A percentile compares a stretch with the other conserved stretches of the same genome.
Conservation (phyloP, 345 rosid species). For the Lumnitzera littorea region DNA sequence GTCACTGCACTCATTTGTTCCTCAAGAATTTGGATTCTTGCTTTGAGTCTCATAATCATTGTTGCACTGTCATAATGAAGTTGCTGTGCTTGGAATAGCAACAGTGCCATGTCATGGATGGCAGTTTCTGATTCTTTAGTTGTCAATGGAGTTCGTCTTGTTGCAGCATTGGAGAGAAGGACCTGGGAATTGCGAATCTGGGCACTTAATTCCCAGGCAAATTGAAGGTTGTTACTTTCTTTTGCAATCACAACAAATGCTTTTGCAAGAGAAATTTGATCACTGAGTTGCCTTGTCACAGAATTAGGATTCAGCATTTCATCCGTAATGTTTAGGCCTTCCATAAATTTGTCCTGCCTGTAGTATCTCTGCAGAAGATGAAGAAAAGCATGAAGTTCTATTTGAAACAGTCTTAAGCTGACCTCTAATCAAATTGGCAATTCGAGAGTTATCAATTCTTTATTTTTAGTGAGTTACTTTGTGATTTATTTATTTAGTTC, state of each 20-base stretch:
- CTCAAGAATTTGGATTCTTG: slow-evolving; percentile 71
- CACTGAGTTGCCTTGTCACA: slow-evolving; percentile 72
- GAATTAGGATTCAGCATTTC: slow-evolving; percentile 78
- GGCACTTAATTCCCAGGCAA: slow-evolving; percentile 95
- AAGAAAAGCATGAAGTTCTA: background rate
- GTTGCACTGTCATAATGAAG: slow-evolving; percentile 88
- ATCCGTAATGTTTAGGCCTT: slow-evolving; percentile 69
- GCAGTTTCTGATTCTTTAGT: slow-evolving; percentile 65
- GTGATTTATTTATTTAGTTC: too few species aligned
- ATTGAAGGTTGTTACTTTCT: slow-evolving; percentile 88
- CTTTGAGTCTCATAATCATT: slow-evolving; percentile 89
- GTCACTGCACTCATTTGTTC: slow-evolving; percentile 60
- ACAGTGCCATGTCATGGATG: slow-evolving; percentile 72
- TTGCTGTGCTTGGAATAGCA: slow-evolving; percentile 85
- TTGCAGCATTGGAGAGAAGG: slow-evolving; percentile 72
- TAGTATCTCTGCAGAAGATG: slow-evolving; percentile 35
- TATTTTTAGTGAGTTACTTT: too few species aligned
- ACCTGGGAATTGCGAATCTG: slow-evolving; percentile 84
- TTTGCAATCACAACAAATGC: slow-evolving; percentile 86
- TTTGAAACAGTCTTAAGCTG: background rate
- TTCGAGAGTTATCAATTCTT: too few species aligned
- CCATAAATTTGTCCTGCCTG: slow-evolving; percentile 43
- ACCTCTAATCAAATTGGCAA: too few species aligned
- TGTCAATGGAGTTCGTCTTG: slow-evolving; percentile 62
- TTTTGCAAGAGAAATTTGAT: slow-evolving; percentile 89